These are phyloP conservation scores for Kodamaea alishanica DNA, from an alignment of 1,139 yeast genomes.

Conservation along the genomic window DNA sequence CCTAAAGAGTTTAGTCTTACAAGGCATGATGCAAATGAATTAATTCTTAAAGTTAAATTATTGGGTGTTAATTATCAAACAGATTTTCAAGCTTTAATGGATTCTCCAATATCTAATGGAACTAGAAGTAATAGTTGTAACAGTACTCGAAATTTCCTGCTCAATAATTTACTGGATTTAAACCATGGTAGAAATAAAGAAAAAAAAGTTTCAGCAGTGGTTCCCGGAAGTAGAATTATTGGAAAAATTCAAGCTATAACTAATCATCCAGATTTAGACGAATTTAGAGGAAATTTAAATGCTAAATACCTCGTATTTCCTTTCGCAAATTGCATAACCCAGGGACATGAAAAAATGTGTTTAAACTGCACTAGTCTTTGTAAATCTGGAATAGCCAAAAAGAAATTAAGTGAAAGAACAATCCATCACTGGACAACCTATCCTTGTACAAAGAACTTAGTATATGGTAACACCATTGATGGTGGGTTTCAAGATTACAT, in stretches of 20 bases:
- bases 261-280: slow-evolving; percentile 8
- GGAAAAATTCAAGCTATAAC: slow-evolving; percentile 22
- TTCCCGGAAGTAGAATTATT: slow-evolving; percentile 33
- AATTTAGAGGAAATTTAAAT: slow-evolving; percentile 7
- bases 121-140: slow-evolving; percentile 1
- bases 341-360: slow-evolving; percentile 18
- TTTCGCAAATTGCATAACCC: slow-evolving; percentile 32
- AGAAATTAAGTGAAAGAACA: neutral
- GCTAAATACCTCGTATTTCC: slow-evolving; percentile 36
- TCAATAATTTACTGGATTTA: neutral
- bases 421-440: slow-evolving; percentile 8
- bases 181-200: neutral
- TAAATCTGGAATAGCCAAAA: too few relatives aligned
- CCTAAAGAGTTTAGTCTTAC: slow-evolving; percentile 23
- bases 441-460: slow-evolving; percentile 24
- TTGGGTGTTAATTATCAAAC: slow-evolving; percentile 27
- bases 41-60: slow-evolving; percentile 30
- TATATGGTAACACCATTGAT: slow-evolving; percentile 35
- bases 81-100: slow-evolving; percentile 21
- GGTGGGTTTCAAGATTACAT: slow-evolving; percentile 43
- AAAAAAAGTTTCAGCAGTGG: slow-evolving; percentile 20
- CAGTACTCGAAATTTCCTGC: slow-evolving; percentile 4
- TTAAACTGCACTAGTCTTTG: slow-evolving; percentile 19
- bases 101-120: slow-evolving; percentile 5
- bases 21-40: slow-evolving; percentile 18